Conservation (phyloP, 2,329 filamentous ascomycete genomes). For the Hirsutella thompsonii region DNA sequence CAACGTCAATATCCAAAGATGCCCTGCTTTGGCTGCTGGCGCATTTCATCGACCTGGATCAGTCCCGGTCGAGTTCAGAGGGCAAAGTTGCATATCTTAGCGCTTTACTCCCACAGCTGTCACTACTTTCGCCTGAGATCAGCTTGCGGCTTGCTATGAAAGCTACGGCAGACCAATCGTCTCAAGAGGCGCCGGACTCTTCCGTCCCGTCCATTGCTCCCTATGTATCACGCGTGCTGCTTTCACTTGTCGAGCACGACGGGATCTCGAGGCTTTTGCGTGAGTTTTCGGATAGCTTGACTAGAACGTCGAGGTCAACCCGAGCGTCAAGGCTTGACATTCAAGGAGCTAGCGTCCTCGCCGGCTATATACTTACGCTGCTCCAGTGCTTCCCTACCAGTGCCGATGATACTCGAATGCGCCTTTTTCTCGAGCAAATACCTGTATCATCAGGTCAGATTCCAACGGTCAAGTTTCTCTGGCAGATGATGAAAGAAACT, state of each 20-base stretch:
- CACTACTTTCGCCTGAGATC: conserved; percentile 37
- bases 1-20: conserved; percentile 18
- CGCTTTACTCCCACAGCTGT: conserved; percentile 40
- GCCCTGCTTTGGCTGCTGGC: conserved; percentile 51
- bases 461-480: conserved; percentile 55
- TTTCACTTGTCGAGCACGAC: conserved; percentile 60
- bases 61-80: conserved; percentile 18
- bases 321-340: conserved; percentile 17
- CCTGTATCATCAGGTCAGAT: conserved; percentile 41
- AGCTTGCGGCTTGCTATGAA: conserved; percentile 25
- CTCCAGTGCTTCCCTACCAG: conserved; percentile 71
- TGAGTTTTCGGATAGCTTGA: conserved; percentile 19
- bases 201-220: conserved; percentile 23
- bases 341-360: conserved; percentile 50
- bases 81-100: conserved; percentile 31
- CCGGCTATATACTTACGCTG: conserved; percentile 76
- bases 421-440: conserved; percentile 54
- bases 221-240: conserved; percentile 53
- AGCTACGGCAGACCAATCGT: conserved; percentile 2
- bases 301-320: conserved; percentile 15
- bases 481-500: conserved; percentile 46
- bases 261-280: conserved; percentile 44
- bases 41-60: conserved; percentile 49
- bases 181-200: conserved; percentile 8
- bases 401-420: conserved; percentile 88